Conservation (phyloP, 139 green algal genomes). For the Coelastrella sp. region DNA sequence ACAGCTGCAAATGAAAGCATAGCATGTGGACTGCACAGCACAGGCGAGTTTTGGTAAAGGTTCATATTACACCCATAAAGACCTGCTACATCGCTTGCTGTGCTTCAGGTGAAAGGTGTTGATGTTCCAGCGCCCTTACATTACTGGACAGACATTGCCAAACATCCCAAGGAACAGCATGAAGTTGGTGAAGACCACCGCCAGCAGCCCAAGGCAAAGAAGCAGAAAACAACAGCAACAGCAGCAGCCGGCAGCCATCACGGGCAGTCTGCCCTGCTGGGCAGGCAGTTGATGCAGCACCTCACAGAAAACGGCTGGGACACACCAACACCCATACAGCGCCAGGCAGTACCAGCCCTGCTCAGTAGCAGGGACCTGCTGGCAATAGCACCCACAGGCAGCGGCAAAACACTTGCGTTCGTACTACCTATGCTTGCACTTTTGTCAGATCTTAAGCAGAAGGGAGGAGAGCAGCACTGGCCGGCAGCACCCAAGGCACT, state of each 20-base stretch:
- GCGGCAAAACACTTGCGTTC: constrained; percentile 95
- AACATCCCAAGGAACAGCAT: constrained; percentile 23
- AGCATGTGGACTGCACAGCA: too few species aligned
- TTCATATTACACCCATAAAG: too few species aligned
- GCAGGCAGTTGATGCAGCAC: constrained; percentile 50
- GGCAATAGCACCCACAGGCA: constrained; percentile 90
- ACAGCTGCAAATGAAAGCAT: too few species aligned
- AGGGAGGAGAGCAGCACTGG: constrained; percentile 35
- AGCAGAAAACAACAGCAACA: background rate
- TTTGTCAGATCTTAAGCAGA: constrained; percentile 41
- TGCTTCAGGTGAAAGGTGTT: constrained; percentile 25
- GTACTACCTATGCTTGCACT: constrained; percentile 82
- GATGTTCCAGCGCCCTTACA: constrained; percentile 14
- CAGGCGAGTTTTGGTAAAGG: too few species aligned
- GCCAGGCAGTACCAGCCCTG: constrained; percentile 88
- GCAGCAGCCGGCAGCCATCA: constrained; percentile 20
- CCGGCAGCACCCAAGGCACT: constrained; percentile 63
- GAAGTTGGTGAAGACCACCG: background rate
- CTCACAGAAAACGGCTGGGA: constrained; percentile 55
- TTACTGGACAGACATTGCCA: constrained; percentile 15
- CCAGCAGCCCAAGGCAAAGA: background rate
- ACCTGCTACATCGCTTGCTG: background rate
- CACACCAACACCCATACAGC: constrained; percentile 91
- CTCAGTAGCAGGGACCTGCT: constrained; percentile 80
- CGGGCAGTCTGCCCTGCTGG: background rate